Evolutionary conservation across 1,139 yeast species (phyloP).

Genomic region (Diutina rugosa): DNA sequence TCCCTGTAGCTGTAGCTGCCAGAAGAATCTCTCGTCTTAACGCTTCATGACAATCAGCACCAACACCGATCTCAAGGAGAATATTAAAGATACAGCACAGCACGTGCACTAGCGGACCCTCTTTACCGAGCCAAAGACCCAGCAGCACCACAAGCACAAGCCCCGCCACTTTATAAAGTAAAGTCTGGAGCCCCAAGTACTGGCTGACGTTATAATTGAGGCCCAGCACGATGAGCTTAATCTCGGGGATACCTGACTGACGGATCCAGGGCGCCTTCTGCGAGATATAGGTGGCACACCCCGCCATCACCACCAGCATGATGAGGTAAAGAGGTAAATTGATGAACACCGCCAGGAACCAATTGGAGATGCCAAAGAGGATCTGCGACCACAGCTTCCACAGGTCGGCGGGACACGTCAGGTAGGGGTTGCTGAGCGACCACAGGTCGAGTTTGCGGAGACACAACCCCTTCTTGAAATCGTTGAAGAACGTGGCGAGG

Average conservation of each 20-base stretch:
- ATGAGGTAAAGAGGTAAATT: constrained; percentile 26
- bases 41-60: constrained; percentile 38
- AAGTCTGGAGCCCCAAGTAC: constrained; percentile 35
- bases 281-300: constrained; percentile 20
- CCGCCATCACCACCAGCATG: constrained; percentile 15
- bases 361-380: constrained; percentile 6
- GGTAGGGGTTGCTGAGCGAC: constrained; percentile 31
- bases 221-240: constrained; percentile 53
- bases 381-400: constrained; percentile 31
- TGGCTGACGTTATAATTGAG: constrained; percentile 21
- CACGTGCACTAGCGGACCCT: constrained; percentile 79
- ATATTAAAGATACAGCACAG: constrained; percentile 43
- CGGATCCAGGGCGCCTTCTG: constrained; percentile 30
- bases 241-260: constrained; percentile 62
- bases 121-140: constrained; percentile 86
- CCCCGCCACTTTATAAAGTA: constrained; percentile 39
- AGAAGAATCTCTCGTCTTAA: constrained; percentile 51
- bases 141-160: constrained; percentile 59
- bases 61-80: constrained; percentile 18
- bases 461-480: constrained; percentile 38
- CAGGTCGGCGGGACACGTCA: constrained; percentile 30
- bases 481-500: constrained; percentile 49
- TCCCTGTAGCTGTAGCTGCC: constrained; percentile 90
- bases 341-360: constrained; percentile 5
- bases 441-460: constrained; percentile 23